These are phyloP conservation scores for Lenwebbia sp. DNA, from an alignment of 345 rosid genomes.

Conservation along the genomic window DNA sequence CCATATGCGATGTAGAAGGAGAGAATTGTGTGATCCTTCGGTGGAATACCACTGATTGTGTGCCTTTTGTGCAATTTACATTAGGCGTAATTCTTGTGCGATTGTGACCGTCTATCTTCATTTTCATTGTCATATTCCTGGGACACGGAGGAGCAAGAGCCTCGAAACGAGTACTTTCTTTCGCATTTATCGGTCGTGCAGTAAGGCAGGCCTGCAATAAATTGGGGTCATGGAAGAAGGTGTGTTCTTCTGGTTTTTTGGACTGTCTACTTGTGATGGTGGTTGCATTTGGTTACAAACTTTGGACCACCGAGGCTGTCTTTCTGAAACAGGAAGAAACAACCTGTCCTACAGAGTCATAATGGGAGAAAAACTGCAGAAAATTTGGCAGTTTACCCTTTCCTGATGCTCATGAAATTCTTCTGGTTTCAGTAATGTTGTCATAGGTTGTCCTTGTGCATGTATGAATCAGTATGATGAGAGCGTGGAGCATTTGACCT, in stretches of 20 bases:
- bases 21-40: neutral
- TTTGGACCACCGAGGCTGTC: neutral
- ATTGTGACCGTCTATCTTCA: neutral
- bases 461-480: neutral
- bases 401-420: neutral
- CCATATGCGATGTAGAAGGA: neutral
- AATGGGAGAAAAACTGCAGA: neutral
- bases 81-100: neutral
- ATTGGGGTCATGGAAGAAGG: neutral
- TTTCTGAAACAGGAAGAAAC: neutral
- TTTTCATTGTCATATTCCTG: neutral
- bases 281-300: neutral
- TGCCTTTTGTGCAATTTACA: neutral
- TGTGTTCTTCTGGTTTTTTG: neutral
- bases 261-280: neutral
- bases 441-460: neutral
- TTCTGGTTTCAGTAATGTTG: neutral
- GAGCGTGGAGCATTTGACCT: neutral
- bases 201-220: neutral
- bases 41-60: neutral
- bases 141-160: neutral
- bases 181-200: neutral
- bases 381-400: neutral
- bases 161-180: neutral
- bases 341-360: neutral